Percentiles rank a stretch among this genome's conserved stretches.
Evolutionary conservation across 352 stramenopile genomes (phyloP).

Genomic region (Pythium apleroticum): DNA sequence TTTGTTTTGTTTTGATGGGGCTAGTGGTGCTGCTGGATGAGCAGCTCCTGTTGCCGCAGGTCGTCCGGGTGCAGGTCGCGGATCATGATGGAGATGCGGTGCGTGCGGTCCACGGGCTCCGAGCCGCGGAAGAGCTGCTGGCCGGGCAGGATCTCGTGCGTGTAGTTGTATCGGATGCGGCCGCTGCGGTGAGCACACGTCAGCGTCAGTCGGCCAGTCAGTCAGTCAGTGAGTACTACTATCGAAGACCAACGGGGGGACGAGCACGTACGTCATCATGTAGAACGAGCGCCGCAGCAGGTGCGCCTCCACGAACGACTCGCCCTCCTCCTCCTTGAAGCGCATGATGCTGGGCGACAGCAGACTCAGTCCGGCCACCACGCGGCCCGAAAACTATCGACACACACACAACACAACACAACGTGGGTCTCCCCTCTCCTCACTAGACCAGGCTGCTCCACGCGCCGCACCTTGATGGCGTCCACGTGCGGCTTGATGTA

Average conservation of each 20-base stretch:
- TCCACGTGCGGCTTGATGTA: constrained; percentile 89
- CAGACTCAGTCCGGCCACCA: constrained; percentile 76
- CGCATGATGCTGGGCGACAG: constrained; percentile 83
- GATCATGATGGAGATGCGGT: constrained; percentile 84
- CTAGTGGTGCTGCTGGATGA: constrained; percentile 20
- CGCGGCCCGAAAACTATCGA: constrained; percentile 69
- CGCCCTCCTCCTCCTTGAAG: constrained; percentile 78
- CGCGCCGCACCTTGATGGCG: constrained; percentile 61
- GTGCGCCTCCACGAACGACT: constrained; percentile 65
- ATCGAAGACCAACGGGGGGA: too few relatives aligned
- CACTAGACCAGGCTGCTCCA: neutral
- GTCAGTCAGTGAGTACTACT: neutral
- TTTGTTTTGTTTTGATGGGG: too few relatives aligned
- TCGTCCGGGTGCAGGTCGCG: constrained; percentile 62
- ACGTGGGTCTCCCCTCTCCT: too few relatives aligned
- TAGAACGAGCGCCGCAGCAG: constrained; percentile 81
- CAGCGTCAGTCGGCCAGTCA: too few relatives aligned
- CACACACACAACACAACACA: too few relatives aligned
- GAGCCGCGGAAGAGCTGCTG: constrained; percentile 53
- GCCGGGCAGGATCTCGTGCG: constrained; percentile 79
- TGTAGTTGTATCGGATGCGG: constrained; percentile 84
- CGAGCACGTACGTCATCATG: constrained; percentile 74
- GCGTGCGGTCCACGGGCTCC: constrained; percentile 63
- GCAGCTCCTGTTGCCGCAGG: constrained; percentile 14
- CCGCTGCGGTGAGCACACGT: constrained; percentile 33